phyloP scores from a whole-genome alignment of 2,329 filamentous ascomycete genomes.

The Westerdykella sp. region DNA sequence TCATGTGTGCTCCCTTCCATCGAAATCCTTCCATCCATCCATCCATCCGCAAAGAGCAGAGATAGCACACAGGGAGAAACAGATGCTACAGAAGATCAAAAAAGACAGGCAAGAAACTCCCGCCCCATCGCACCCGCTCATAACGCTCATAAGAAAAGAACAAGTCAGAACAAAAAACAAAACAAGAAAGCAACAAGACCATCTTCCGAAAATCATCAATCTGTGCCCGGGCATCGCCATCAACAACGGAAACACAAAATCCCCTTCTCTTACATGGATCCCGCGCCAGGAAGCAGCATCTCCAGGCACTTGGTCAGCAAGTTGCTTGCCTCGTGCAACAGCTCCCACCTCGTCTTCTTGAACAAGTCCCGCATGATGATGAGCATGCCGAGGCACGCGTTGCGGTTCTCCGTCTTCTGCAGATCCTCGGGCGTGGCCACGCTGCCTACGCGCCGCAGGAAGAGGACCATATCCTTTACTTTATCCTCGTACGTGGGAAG shows the following conservation, averaged over 20 bases:
- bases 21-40: too few relatives aligned
- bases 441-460: slow-evolving; percentile 65
- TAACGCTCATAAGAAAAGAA: too few relatives aligned
- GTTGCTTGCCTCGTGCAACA: slow-evolving; percentile 79
- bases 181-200: too few relatives aligned
- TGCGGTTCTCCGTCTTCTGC: slow-evolving; percentile 65
- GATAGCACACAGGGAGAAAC: too few relatives aligned
- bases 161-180: too few relatives aligned
- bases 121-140: too few relatives aligned
- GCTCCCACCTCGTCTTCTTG: slow-evolving; percentile 77
- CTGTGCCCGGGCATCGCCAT: background rate
- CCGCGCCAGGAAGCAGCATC: slow-evolving; percentile 41
- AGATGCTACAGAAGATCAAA: too few relatives aligned
- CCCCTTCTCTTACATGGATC: slow-evolving; percentile 7
- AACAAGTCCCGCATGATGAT: slow-evolving; percentile 79
- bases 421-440: slow-evolving; percentile 72
- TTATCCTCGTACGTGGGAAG: slow-evolving; percentile 60
- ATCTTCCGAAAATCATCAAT: too few relatives aligned
- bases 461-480: slow-evolving; percentile 71
- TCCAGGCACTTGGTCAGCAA: slow-evolving; percentile 76
- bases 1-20: too few relatives aligned
- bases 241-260: background rate
- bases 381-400: slow-evolving; percentile 74
- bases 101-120: too few relatives aligned
- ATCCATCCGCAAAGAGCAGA: too few relatives aligned